Base-by-base conservation (phyloP, 1,139 yeast species). In the Geotrichum klebahnii region DNA sequence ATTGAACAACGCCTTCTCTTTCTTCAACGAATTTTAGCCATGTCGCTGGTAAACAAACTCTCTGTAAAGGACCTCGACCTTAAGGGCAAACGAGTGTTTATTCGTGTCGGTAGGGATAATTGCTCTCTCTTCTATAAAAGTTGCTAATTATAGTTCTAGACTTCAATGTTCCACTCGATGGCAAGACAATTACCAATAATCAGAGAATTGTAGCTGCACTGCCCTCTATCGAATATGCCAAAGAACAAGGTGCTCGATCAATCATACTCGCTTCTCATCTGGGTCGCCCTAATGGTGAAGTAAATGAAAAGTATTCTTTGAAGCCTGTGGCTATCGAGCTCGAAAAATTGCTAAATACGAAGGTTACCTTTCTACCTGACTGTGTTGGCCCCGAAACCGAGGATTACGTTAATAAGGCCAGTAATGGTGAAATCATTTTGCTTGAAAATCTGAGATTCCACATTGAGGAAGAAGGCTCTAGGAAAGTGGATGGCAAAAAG, bases 141-240 rank as follows among this genome's bases (percentile, higher is more conserved):
- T 8, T 26, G 9, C 10, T 26, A 26, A 26, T 26, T 26, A 26
- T 8, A 8, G 10, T 26, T 26, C 10, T 10, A 26, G 76, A 90
- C 75, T 90, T 90, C 82, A 90, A 90, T 75, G 97, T 90, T 60
- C 97, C 97, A 67, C 81, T 90, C 64, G 96, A 90, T 68, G 97
- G 96, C 61, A 81, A 78, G 66, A 88, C 83, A 69, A 90, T 90
- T 79, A 90, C 97, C 78, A 90, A 92, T 82, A 90, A 90, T 77
- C 97, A 89, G 77, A 83, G 97, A 76, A 90, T 90, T 69, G 96
- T 88, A 63, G 97, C 97, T 69, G 97, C 97, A 59, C 76, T 90
- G 65, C 97, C 97, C 70, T 88, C 97, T 61, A 90, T 90, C 76
- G 74, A 90, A 75, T 89, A 89, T 69, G 97, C 90, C 53, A 75